Evolutionary conservation across 257 asterid genomes (phyloP).

Genomic region (Solanum bukasovii): DNA sequence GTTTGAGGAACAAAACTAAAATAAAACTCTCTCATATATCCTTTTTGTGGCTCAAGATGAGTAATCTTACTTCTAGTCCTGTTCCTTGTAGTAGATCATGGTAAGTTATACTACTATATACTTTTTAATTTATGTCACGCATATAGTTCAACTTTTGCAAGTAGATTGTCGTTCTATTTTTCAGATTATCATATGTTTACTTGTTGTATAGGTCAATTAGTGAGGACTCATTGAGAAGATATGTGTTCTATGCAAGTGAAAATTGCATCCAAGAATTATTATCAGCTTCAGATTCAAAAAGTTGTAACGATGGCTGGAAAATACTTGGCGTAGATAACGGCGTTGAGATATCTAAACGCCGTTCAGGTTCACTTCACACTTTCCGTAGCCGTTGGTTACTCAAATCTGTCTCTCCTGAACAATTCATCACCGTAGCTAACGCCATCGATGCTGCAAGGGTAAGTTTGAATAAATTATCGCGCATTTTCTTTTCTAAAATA

Average conservation of each 20-base stretch:
- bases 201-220: constrained; percentile 58
- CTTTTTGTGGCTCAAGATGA: constrained; percentile 20
- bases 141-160: no score
- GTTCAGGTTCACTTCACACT: constrained; percentile 70
- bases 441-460: constrained; percentile 95
- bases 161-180: background rate
- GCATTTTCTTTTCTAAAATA: background rate
- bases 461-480: background rate
- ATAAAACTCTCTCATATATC: background rate
- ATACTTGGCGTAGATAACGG: constrained; percentile 50
- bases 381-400: constrained; percentile 75
- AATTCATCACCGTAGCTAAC: constrained; percentile 72
- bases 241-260: constrained; percentile 80
- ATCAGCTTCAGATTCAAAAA: constrained; percentile 67
- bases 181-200: background rate
- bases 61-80: constrained; percentile 17
- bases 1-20: constrained; percentile 5
- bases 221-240: constrained; percentile 81
- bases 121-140: background rate
- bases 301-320: constrained; percentile 54
- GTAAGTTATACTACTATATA: constrained; percentile 7
- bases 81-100: constrained; percentile 67
- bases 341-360: constrained; percentile 63
- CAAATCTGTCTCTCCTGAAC: constrained; percentile 59
- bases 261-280: constrained; percentile 81